Evolutionary conservation across 352 stramenopile genomes (phyloP).

Genomic region (Phytophthora sojae): DNA sequence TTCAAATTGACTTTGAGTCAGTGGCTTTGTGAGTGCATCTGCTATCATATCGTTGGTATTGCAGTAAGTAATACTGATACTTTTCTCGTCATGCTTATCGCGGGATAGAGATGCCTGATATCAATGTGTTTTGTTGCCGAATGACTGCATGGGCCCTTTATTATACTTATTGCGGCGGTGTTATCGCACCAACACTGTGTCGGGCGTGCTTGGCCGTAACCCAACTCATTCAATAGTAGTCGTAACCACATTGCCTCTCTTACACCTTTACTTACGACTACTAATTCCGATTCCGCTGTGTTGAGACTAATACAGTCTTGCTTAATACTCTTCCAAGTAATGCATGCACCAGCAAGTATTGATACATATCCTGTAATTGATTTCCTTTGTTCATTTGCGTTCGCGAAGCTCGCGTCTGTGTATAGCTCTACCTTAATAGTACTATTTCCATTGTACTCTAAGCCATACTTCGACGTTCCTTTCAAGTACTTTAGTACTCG

Average conservation of each 20-base stretch:
- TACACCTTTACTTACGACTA: no score
- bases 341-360: slow-evolving; percentile 21
- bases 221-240: slow-evolving; percentile 4
- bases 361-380: slow-evolving; percentile 10
- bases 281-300: slow-evolving; percentile 6
- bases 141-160: no score
- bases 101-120: no score
- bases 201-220: no score
- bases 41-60: slow-evolving; percentile 19
- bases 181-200: no score
- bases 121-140: no score
- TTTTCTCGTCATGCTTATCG: background rate
- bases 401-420: no score
- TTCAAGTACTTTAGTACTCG: no score
- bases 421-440: background rate
- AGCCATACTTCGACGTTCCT: no score
- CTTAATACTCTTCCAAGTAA: slow-evolving; percentile 14
- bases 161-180: no score
- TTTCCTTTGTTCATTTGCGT: slow-evolving; percentile 17
- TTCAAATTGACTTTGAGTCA: slow-evolving; percentile 1
- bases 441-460: no score
- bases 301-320: slow-evolving; percentile 19
- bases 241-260: slow-evolving; percentile 9
- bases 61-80: slow-evolving; percentile 11
- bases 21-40: slow-evolving; percentile 5